phyloP scores from a whole-genome alignment of 306 rosid genomes.

The Begonia fuchsioides region DNA sequence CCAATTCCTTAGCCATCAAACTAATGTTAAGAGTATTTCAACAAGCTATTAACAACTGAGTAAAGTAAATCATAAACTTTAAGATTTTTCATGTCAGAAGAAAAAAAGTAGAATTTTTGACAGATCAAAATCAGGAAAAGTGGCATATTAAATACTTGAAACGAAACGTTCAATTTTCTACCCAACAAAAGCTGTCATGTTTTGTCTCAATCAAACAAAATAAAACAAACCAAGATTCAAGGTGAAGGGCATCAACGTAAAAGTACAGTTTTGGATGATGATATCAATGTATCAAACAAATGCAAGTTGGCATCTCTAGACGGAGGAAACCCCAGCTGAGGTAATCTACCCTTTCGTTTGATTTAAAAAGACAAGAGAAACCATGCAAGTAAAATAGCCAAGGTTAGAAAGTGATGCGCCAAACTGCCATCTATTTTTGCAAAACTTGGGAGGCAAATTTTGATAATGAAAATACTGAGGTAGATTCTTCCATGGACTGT shows the following conservation, averaged over 20 bases:
- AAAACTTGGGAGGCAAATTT: constrained; percentile 1
- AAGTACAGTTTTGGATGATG: constrained; percentile 5
- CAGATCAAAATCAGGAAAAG: background rate
- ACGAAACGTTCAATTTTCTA: background rate
- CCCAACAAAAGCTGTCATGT: background rate
- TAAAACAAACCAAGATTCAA: constrained; percentile 4
- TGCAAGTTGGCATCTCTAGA: constrained; percentile 7
- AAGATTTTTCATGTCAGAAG: background rate
- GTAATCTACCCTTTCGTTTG: background rate
- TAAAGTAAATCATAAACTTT: background rate
- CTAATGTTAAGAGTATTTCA: background rate
- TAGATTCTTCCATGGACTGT: no score
- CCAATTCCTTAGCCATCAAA: no score
- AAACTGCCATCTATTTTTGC: constrained; percentile 6
- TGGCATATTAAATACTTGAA: background rate
- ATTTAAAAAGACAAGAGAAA: constrained; percentile 5
- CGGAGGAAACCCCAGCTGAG: background rate
- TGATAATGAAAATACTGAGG: no score
- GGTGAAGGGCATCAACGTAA: constrained; percentile 2
- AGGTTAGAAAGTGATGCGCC: constrained; percentile 7
- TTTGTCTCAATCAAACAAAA: constrained; percentile 7
- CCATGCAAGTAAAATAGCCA: constrained; percentile 5
- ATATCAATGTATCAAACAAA: constrained; percentile 5
- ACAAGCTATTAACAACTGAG: no score
- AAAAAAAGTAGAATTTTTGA: background rate